Conservation (phyloP, 495 filamentous ascomycete species). For the Aspergillus nanangensis region DNA sequence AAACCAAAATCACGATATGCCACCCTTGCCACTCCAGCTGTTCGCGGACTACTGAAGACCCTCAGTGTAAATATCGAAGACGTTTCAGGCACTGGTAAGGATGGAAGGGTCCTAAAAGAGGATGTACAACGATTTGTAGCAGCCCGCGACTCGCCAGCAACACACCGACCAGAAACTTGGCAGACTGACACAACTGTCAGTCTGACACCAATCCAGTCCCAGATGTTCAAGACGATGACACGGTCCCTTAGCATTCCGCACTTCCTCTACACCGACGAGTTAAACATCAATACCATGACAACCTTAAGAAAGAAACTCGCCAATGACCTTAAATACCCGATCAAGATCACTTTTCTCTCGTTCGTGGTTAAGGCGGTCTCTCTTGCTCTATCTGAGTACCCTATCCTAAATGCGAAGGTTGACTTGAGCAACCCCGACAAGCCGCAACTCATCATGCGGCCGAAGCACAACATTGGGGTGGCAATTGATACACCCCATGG, state of each 20-base stretch:
- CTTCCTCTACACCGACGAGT: slow-evolving; percentile 85
- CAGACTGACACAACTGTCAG: slow-evolving; percentile 60
- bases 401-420: slow-evolving; percentile 81
- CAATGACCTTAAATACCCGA: slow-evolving; percentile 35
- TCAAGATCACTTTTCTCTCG: slow-evolving; percentile 81
- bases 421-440: slow-evolving; percentile 55
- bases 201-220: slow-evolving; percentile 73
- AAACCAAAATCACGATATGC: slow-evolving; percentile 49
- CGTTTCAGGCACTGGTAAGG: slow-evolving; percentile 81
- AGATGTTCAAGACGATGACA: slow-evolving; percentile 99
- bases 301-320: slow-evolving; percentile 61
- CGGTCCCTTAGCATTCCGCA: slow-evolving; percentile 84
- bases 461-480: slow-evolving; percentile 90
- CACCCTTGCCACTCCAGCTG: slow-evolving; percentile 83
- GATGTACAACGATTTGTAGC: slow-evolving; percentile 74
- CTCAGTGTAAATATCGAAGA: slow-evolving; percentile 70
- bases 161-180: slow-evolving; percentile 13
- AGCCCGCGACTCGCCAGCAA: slow-evolving; percentile 19
- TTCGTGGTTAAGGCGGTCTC: slow-evolving; percentile 96
- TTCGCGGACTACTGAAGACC: slow-evolving; percentile 80
- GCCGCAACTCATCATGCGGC: slow-evolving; percentile 68
- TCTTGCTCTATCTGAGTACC: slow-evolving; percentile 72
- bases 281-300: slow-evolving; percentile 70
- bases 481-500: slow-evolving; percentile 92
- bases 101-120: slow-evolving; percentile 88